Evolutionary conservation across 2,329 filamentous ascomycete genomes (phyloP).

Genomic region (Venturia nashicola): DNA sequence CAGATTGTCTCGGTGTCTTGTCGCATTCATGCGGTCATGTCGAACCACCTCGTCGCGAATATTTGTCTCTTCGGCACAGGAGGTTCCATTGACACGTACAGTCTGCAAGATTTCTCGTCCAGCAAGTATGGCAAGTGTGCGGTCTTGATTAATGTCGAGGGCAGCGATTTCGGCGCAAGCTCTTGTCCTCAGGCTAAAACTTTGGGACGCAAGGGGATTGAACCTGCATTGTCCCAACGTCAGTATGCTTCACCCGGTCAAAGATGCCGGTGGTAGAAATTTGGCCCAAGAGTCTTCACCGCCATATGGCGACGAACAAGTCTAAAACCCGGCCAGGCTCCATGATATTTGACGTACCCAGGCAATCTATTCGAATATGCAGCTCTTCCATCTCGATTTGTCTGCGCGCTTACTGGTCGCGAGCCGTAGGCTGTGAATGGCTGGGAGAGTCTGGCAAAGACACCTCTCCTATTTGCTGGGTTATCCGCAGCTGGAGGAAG

Average conservation of each 20-base stretch:
- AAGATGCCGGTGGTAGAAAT: not conserved
- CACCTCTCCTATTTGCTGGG: conserved; percentile 22
- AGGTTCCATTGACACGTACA: conserved; percentile 43
- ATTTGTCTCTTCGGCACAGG: conserved; percentile 50
- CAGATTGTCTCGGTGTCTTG: conserved; percentile 44
- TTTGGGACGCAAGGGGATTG: conserved; percentile 27
- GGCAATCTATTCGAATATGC: conserved; percentile 25
- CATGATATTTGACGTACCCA: conserved; percentile 19
- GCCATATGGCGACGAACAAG: conserved; percentile 2
- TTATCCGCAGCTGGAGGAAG: conserved; percentile 16
- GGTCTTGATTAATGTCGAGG: conserved; percentile 49
- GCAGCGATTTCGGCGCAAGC: conserved; percentile 47
- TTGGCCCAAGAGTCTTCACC: not conserved
- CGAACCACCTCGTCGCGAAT: conserved; percentile 48
- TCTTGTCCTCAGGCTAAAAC: conserved; percentile 46
- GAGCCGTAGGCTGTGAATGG: conserved; percentile 40
- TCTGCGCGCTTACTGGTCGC: conserved; percentile 40
- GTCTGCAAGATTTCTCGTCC: conserved; percentile 56
- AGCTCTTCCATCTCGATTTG: conserved; percentile 24
- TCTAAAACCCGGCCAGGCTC: conserved; percentile 1
- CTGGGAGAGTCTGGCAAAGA: conserved; percentile 40
- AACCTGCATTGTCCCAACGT: conserved; percentile 5
- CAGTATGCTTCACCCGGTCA: conserved; percentile 3
- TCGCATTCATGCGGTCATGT: conserved; percentile 39
- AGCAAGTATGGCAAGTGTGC: conserved; percentile 51